These are phyloP conservation scores for Lodderomyces beijingensis DNA, from an alignment of 1,139 yeast genomes.

Conservation along the genomic window DNA sequence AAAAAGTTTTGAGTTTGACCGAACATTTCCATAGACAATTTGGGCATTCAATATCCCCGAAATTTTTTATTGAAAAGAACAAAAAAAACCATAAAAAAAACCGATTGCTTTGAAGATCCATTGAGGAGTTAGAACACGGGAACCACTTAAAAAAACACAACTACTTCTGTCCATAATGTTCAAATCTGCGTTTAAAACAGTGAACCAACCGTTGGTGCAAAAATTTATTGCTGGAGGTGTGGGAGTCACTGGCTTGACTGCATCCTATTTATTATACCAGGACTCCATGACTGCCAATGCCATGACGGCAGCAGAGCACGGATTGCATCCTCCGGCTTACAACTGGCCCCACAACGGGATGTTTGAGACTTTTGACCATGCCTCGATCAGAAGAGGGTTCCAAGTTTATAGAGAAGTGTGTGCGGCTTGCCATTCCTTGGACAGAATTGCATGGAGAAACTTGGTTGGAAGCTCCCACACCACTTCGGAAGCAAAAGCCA, in stretches of 20 bases:
- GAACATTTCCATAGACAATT: no score
- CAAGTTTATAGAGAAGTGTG: conserved; percentile 98
- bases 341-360: conserved; percentile 95
- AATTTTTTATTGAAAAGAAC: no score
- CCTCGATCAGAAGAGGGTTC: conserved; percentile 97
- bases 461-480: conserved; percentile 96
- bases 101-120: no score
- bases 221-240: conserved; percentile 61
- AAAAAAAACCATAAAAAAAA: no score
- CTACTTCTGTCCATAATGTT: conserved; percentile 20
- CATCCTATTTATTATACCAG: conserved; percentile 72
- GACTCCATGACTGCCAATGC: conserved; percentile 85
- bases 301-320: conserved; percentile 99
- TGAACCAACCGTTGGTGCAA: conserved; percentile 39
- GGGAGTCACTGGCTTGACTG: conserved; percentile 65
- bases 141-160: no score
- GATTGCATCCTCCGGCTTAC: conserved; percentile 90
- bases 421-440: conserved; percentile 97
- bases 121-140: no score
- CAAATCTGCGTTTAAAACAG: conserved; percentile 22
- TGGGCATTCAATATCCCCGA: no score
- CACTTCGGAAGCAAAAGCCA: conserved; percentile 81
- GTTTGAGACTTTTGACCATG: conserved; percentile 91
- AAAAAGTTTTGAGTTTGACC: no score
- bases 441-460: conserved; percentile 98